Evolutionary conservation across 495 filamentous ascomycete genomes (phyloP).

Genomic region (Hypoxylon intermedium): DNA sequence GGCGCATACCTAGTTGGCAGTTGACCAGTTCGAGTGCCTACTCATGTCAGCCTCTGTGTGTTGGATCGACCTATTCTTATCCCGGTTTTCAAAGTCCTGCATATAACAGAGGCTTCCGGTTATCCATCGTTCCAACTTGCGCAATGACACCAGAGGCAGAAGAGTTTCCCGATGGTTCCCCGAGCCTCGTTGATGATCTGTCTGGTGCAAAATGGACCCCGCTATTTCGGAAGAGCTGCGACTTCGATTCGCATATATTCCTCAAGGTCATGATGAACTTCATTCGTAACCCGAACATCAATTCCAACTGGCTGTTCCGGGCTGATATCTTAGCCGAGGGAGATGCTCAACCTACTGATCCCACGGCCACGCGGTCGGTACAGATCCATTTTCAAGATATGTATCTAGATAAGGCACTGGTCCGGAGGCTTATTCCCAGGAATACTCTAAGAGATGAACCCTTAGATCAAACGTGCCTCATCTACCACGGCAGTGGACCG

Average conservation of each 20-base stretch:
- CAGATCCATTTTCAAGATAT: conserved; percentile 60
- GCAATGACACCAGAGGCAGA: conserved; percentile 45
- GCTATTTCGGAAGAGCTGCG: conserved; percentile 58
- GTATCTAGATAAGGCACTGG: conserved; percentile 63
- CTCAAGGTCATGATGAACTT: conserved; percentile 72
- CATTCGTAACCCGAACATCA: conserved; percentile 85
- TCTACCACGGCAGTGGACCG: conserved; percentile 55
- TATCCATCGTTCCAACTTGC: conserved; percentile 22
- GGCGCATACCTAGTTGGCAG: background rate
- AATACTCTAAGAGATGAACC: conserved; percentile 76
- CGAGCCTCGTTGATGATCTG: conserved; percentile 39
- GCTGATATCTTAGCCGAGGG: conserved; percentile 77
- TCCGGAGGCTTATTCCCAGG: conserved; percentile 79
- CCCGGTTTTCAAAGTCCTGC: conserved; percentile 15
- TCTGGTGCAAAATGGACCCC: conserved; percentile 55
- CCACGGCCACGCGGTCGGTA: conserved; percentile 41
- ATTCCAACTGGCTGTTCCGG: conserved; percentile 80
- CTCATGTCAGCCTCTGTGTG: conserved; percentile 21
- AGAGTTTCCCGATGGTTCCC: conserved; percentile 44
- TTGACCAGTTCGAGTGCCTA: background rate
- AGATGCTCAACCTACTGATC: conserved; percentile 32
- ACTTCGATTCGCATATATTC: conserved; percentile 67
- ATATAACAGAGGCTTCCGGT: conserved; percentile 18
- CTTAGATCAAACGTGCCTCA: conserved; percentile 80
- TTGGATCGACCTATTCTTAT: conserved; percentile 24